Evolutionary conservation across 1,139 yeast species (phyloP).

Genomic region (Taiozyma onychis): DNA sequence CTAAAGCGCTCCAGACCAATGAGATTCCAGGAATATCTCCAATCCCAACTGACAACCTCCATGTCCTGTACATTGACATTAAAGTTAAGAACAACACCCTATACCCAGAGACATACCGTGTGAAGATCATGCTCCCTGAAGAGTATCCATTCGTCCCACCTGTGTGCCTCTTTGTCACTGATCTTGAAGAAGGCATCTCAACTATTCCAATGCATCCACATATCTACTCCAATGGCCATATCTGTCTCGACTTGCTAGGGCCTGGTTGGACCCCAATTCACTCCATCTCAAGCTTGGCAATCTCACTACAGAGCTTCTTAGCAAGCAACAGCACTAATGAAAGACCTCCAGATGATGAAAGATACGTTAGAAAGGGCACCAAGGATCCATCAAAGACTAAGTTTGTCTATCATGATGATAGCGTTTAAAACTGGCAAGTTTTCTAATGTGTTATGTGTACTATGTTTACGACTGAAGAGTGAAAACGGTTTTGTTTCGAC

Average conservation of each 20-base stretch:
- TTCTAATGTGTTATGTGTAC: neutral
- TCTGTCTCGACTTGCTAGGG: constrained; percentile 59
- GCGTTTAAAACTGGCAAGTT: constrained; percentile 23
- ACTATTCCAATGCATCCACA: constrained; percentile 63
- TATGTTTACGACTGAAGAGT: neutral
- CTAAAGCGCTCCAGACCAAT: constrained; percentile 10
- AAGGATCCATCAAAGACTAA: constrained; percentile 45
- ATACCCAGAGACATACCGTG: constrained; percentile 29
- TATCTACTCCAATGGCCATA: constrained; percentile 69
- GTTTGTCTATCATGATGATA: constrained; percentile 56
- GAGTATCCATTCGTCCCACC: constrained; percentile 66
- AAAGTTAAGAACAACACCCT: constrained; percentile 25
- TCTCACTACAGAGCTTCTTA: constrained; percentile 65
- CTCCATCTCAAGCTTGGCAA: constrained; percentile 44
- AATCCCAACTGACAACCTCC: constrained; percentile 17
- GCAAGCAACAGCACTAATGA: constrained; percentile 40
- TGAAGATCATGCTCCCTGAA: constrained; percentile 37
- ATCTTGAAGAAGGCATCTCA: constrained; percentile 25
- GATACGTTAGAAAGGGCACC: constrained; percentile 49
- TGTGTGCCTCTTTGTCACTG: constrained; percentile 43
- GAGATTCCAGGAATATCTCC: constrained; percentile 12
- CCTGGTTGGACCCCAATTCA: constrained; percentile 74
- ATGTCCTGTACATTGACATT: constrained; percentile 17
- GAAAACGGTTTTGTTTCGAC: neutral
- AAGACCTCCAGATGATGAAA: constrained; percentile 42